Evolutionary conservation across 1,139 yeast species (phyloP).

Genomic region (Lodderomyces beijingensis): DNA sequence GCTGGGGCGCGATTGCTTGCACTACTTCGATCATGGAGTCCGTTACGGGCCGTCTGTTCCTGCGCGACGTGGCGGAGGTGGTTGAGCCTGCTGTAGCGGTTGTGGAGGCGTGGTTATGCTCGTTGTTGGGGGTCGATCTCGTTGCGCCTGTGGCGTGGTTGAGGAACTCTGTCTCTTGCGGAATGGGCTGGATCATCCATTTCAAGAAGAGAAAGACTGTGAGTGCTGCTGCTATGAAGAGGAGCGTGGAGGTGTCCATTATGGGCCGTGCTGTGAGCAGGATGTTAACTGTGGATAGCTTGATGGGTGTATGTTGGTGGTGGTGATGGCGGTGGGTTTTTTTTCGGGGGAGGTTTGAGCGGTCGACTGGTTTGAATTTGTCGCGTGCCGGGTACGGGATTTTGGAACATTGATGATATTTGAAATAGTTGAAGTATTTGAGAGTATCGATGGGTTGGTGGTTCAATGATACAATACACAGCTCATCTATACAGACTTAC

Average conservation of each 20-base stretch:
- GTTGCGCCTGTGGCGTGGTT: constrained; percentile 5
- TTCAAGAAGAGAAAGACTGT: constrained; percentile 54
- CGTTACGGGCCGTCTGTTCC: constrained; percentile 56
- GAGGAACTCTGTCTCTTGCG: constrained; percentile 28
- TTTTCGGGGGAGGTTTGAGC: too few species aligned
- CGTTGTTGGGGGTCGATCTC: constrained; percentile 1
- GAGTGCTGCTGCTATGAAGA: constrained; percentile 46
- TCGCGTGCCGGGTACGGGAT: too few species aligned
- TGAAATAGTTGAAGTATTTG: too few species aligned
- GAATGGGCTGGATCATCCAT: constrained; percentile 58
- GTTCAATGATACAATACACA: too few species aligned
- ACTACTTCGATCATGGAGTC: constrained; percentile 83
- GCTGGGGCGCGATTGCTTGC: constrained; percentile 73
- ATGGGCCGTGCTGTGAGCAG: too few species aligned
- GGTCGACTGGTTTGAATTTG: too few species aligned
- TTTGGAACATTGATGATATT: too few species aligned
- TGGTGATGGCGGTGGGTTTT: too few species aligned
- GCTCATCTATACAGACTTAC: too few species aligned
- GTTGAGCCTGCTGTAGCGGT: constrained; percentile 3
- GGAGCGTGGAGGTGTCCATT: constrained; percentile 53
- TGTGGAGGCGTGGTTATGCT: constrained; percentile 3
- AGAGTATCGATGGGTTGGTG: too few species aligned
- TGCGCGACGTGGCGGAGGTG: constrained; percentile 7
- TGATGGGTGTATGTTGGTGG: too few species aligned
- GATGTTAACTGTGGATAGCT: too few species aligned